Evolutionary conservation across 805 yeast genomes (phyloP), one percentile per base, ranked within the genome.

Genomic region (Nakazawaea anatomiae): DNA sequence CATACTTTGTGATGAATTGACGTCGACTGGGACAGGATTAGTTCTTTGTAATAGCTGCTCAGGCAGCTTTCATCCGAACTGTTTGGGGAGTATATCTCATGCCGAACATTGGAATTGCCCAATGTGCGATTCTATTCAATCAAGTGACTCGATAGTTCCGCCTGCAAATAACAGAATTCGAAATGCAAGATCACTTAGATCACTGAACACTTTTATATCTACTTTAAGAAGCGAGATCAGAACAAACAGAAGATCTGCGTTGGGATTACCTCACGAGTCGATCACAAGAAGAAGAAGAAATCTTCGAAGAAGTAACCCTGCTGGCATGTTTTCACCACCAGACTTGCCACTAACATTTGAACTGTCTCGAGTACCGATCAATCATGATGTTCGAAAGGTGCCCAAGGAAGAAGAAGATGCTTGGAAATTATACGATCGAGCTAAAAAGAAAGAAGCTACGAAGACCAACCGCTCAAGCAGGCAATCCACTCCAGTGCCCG

Each of bases 11-110:
- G 71, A 67, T 51, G 53, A 58, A 11, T n/a, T 54, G 12, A 42
- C 58, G 4, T 32, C 57, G 29, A 51, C 65, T 7, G 34, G 55
- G 39, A 46, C 56, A 4, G 58, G 58, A 8, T 58, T 61, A 47
- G 66, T 66, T 8, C 55, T 63, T 14, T 68, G 72, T 49, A 53
- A 54, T 4, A 64, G 64, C 18, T 68, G 72, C 45, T 60, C 68
- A 7, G 55, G 61, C 34, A 63, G 65, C 18, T 67, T 58, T 52
- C 72, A 68, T 50, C 52, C 60, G 1, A 56, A 59, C 2, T 68
- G 72, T 52, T 50, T 65, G 12, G 68, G 68, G 10, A 50, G 59
- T 29, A 46, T 58, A 14, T 41, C 50, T 29, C 62, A 56, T 39
- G 44, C 52, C 32, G 50, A 38, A 6, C 36, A 52, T 7, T 67